Conservation (phyloP, 2,329 filamentous ascomycete genomes). For the Aureobasidium sp. region DNA sequence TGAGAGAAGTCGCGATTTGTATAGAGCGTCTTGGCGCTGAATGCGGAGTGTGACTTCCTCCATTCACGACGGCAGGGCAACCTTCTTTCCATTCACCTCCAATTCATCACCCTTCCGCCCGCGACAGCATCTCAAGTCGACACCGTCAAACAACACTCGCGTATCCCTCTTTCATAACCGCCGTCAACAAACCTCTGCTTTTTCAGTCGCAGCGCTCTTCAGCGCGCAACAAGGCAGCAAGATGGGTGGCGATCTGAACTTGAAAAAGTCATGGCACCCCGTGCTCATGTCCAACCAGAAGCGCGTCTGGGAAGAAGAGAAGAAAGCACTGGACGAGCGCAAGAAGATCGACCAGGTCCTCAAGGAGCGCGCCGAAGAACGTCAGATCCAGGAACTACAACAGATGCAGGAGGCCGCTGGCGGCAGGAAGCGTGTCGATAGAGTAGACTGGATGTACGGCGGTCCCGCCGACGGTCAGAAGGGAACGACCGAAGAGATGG, state of each 20-base stretch:
- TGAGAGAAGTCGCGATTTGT: not conserved
- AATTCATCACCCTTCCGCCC: not conserved
- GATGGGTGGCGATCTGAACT: conserved; percentile 92
- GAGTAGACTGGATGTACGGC: conserved; percentile 98
- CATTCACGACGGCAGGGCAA: not conserved
- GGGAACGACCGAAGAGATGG: conserved; percentile 80
- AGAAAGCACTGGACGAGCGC: conserved; percentile 86
- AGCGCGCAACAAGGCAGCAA: conserved; percentile 31
- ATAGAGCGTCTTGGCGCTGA: not conserved
- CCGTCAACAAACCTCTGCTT: conserved; percentile 17
- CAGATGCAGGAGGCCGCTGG: conserved; percentile 81
- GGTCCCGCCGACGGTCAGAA: conserved; percentile 69
- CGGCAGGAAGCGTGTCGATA: conserved; percentile 66
- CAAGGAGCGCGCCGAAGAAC: conserved; percentile 90
- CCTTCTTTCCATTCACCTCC: not conserved
- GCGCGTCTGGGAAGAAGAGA: conserved; percentile 83
- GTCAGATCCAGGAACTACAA: conserved; percentile 84
- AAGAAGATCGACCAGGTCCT: conserved; percentile 86
- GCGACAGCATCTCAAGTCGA: not conserved
- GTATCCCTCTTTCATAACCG: not conserved
- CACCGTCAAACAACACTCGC: not conserved
- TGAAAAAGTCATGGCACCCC: conserved; percentile 91
- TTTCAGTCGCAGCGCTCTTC: conserved; percentile 7
- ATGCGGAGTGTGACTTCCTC: not conserved
- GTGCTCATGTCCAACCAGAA: conserved; percentile 82